A percentile compares a stretch with the other conserved stretches of the same genome.
Conservation (phyloP, 495 filamentous ascomycete species). For the Trichoderma parareesei region DNA sequence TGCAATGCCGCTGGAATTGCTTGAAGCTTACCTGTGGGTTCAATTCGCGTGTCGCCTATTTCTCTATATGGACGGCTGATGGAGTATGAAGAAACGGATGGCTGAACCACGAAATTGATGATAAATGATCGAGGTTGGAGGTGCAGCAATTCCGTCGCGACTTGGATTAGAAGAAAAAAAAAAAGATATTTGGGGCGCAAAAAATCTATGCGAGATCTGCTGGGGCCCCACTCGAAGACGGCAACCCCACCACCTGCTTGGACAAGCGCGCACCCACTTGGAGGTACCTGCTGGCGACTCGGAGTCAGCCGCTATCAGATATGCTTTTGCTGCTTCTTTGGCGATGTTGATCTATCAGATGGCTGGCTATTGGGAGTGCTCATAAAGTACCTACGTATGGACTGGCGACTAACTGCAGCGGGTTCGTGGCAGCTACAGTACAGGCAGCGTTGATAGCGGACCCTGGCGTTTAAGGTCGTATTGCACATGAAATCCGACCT, state of each 20-base stretch:
- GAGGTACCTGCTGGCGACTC: slow-evolving; percentile 6
- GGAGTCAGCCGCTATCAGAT: background rate
- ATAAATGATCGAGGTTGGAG: background rate
- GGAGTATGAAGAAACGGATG: background rate
- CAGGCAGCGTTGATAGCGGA: too few species aligned
- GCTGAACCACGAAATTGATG: background rate
- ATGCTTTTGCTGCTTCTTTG: background rate
- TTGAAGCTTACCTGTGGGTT: background rate
- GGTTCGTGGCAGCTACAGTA: too few species aligned
- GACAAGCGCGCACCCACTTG: background rate
- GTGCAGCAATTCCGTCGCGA: slow-evolving; percentile 1
- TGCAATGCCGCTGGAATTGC: background rate
- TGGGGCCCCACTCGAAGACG: background rate
- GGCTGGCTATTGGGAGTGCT: background rate
- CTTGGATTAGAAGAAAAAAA: background rate
- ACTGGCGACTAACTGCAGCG: background rate
- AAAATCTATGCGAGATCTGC: slow-evolving; percentile 8
- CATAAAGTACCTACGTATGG: background rate
- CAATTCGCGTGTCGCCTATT: background rate
- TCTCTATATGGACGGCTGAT: background rate
- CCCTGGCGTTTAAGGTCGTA: too few species aligned
- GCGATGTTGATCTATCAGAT: background rate
- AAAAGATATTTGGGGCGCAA: slow-evolving; percentile 4
- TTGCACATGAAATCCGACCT: too few species aligned
- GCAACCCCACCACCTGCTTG: background rate